phyloP scores from a whole-genome alignment of 1,284 basidiomycete genomes.

The Pisolithus thermaeus region DNA sequence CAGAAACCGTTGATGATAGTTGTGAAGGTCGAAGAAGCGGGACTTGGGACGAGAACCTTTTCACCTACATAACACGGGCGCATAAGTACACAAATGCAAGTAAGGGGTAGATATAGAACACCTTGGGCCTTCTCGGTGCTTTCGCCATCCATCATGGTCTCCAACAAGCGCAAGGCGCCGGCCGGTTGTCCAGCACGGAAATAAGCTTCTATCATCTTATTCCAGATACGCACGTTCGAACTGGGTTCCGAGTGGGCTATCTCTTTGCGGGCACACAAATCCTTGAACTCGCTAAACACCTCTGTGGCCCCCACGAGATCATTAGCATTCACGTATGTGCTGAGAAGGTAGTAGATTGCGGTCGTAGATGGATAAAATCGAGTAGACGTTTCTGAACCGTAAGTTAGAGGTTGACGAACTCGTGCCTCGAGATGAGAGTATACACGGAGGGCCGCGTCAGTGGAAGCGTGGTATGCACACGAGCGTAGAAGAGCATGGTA shows the following conservation, averaged over 20 bases:
- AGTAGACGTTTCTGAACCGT: neutral
- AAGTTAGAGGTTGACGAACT: neutral
- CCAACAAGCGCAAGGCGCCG: slow-evolving; percentile 64
- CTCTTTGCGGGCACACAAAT: slow-evolving; percentile 33
- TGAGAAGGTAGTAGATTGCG: slow-evolving; percentile 58
- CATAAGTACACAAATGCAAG: slow-evolving; percentile 22
- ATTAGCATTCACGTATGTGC: slow-evolving; percentile 47
- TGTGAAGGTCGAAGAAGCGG: slow-evolving; percentile 59
- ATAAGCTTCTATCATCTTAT: slow-evolving; percentile 71
- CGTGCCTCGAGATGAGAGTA: slow-evolving; percentile 62
- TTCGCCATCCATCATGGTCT: slow-evolving; percentile 59
- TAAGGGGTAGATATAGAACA: neutral
- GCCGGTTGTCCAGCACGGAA: slow-evolving; percentile 62
- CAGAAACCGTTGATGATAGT: slow-evolving; percentile 67
- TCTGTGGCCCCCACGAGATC: slow-evolving; percentile 58
- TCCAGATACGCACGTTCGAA: slow-evolving; percentile 54
- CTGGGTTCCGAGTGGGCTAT: slow-evolving; percentile 20
- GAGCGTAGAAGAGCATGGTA: slow-evolving; percentile 62
- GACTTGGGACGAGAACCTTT: slow-evolving; percentile 45
- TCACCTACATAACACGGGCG: neutral
- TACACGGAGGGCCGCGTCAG: slow-evolving; percentile 62
- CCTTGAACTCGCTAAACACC: slow-evolving; percentile 63
- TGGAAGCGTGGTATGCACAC: slow-evolving; percentile 54
- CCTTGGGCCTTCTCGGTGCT: slow-evolving; percentile 21
- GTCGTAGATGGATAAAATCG: slow-evolving; percentile 36